phyloP scores from a whole-genome alignment of 1,139 yeast genomes.

The Trichomonascaceae sp. region DNA sequence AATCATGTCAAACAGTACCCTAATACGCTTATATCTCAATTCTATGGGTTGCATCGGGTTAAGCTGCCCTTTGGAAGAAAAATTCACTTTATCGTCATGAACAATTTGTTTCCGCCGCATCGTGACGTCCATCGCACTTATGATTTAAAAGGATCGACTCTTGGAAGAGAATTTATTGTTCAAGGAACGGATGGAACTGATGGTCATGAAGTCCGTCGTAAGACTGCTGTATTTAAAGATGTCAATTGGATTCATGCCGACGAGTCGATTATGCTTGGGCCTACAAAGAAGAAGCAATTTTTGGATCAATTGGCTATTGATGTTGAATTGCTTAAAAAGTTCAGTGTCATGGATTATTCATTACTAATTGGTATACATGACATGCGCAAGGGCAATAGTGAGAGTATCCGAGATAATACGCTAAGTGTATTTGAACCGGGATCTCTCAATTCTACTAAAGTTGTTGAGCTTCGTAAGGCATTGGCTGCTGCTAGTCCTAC shows the following conservation, averaged over 20 bases:
- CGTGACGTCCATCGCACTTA: constrained; percentile 79
- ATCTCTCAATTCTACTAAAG: constrained; percentile 25
- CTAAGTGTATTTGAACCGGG: constrained; percentile 36
- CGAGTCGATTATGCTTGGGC: constrained; percentile 65
- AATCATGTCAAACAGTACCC: constrained; percentile 78
- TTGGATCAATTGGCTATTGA: constrained; percentile 69
- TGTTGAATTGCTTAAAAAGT: constrained; percentile 59
- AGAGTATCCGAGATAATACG: constrained; percentile 34
- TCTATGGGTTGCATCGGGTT: constrained; percentile 91
- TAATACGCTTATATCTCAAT: constrained; percentile 83
- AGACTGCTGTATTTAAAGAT: constrained; percentile 59
- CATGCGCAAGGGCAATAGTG: constrained; percentile 50
- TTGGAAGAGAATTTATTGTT: constrained; percentile 55
- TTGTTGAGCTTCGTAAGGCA: constrained; percentile 33
- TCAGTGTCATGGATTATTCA: constrained; percentile 95
- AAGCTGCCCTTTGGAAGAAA: constrained; percentile 83
- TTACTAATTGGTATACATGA: constrained; percentile 84
- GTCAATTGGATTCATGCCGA: constrained; percentile 74
- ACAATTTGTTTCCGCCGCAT: constrained; percentile 92
- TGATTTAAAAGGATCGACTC: constrained; percentile 89
- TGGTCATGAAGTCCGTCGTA: constrained; percentile 20
- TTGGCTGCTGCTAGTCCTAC: constrained; percentile 35
- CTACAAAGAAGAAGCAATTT: constrained; percentile 53
- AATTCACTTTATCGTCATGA: constrained; percentile 94
- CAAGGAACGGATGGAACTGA: constrained; percentile 17